Evolutionary conservation across 768 basidiomycete genomes (phyloP).

Genomic region (Pleurotus djamor): DNA sequence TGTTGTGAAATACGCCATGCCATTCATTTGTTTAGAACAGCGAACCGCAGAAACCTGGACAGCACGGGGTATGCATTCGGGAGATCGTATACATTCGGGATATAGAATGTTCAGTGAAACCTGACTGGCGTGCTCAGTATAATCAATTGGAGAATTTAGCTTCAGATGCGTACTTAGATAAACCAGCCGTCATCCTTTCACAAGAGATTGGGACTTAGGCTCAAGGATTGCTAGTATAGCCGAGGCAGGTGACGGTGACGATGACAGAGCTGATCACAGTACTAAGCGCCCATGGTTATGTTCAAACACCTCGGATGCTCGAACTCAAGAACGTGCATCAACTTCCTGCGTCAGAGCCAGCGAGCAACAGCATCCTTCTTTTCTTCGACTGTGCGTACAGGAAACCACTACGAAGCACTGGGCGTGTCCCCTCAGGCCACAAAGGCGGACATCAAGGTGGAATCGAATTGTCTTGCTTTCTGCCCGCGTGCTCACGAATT

Average conservation of each 20-base stretch:
- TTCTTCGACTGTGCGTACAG: neutral
- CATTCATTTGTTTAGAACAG: no score
- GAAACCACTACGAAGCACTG: slow-evolving; percentile 35
- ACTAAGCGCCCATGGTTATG: neutral
- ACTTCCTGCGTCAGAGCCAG: neutral
- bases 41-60: no score
- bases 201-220: neutral
- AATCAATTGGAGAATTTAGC: no score
- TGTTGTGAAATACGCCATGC: no score
- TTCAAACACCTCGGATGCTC: no score
- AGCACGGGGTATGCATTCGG: no score
- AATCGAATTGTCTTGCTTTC: neutral
- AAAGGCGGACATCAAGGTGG: slow-evolving; percentile 43
- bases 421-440: slow-evolving; percentile 33
- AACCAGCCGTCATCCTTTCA: no score
- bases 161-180: neutral
- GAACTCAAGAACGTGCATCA: neutral
- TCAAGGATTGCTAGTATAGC: no score
- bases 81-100: no score
- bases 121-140: no score
- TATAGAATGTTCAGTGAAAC: no score
- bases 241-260: no score
- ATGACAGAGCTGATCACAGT: neutral
- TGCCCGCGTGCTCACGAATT: neutral
- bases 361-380: neutral